Evolutionary conservation across 805 yeast species (phyloP), one percentile per base, ranked within the genome.

Genomic region (Candida endomychidarum): DNA sequence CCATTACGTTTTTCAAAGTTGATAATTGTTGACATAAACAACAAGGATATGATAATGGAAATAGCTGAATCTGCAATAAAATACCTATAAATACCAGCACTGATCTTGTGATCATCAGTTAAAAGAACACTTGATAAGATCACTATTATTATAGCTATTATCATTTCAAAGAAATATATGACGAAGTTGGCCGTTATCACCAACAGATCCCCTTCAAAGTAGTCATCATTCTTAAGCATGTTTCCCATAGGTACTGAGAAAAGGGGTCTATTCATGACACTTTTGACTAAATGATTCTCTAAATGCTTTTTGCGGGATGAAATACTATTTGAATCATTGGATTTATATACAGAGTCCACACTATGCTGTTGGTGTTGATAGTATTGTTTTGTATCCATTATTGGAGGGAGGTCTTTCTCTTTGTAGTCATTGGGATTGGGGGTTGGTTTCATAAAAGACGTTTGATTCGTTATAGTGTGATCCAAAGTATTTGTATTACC

Each of bases 1-100:
- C 74, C 74, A 41, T 66, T 66, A 38, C 70, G 47, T 38, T 49
- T 57, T 38, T 67, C 74, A 40, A 63, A 69, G 38, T 60, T 61
- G 37, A 70, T 56, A n/a, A 65, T 42, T n/a, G 57, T 58, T 14
- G 60, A 53, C 19, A 70, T 52, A 44, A 70, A 67, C 22, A 66
- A 45, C 2, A 68, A 35, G 2, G 72, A 58, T 9, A 64, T 58
- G 2, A 56, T 51, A 4, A 66, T 47, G 9, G 69, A 54, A 26
- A 69, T 50, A 4, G 59, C 49, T 3, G 64, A 58, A 40, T 60
- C 61, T 1, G 71, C 68, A 23, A 70, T 61, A 44, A 69, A 60
- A 43, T 59, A 70, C 23, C 58, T 38, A 53, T 68, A 70, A 2
- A 65, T 51, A 1, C 61, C 57, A 3, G 37, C 38, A 10, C 50